These are phyloP conservation scores for Pseudotsuga menziesii DNA, from an alignment of 75 land plant genomes.

Conservation along the genomic window DNA sequence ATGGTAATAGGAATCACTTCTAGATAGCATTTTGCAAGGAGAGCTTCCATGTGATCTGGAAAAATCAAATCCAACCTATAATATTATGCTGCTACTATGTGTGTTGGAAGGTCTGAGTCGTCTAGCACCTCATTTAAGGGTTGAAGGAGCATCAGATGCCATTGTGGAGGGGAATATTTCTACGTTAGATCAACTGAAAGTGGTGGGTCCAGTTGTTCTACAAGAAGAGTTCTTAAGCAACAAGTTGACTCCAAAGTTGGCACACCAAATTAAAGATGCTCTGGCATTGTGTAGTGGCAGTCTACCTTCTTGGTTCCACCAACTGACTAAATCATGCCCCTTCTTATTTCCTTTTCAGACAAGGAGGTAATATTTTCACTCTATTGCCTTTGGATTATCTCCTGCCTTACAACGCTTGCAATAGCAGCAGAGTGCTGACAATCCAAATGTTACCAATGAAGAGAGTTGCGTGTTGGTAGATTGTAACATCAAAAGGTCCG, in stretches of 20 bases:
- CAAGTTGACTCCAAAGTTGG: slow-evolving; percentile 67
- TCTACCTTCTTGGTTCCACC: slow-evolving; percentile 42
- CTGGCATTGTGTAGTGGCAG: slow-evolving; percentile 52
- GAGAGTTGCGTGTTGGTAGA: neutral
- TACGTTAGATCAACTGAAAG: slow-evolving; percentile 36
- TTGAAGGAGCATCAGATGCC: slow-evolving; percentile 56
- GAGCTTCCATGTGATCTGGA: slow-evolving; percentile 67
- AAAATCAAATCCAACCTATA: slow-evolving; percentile 50
- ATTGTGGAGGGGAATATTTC: slow-evolving; percentile 19
- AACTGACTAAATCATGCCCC: slow-evolving; percentile 38
- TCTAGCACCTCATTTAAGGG: slow-evolving; percentile 36
- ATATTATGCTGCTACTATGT: slow-evolving; percentile 59
- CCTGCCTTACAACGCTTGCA: slow-evolving; percentile 34
- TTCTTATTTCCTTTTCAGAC: slow-evolving; percentile 73
- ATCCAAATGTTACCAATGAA: slow-evolving; percentile 27
- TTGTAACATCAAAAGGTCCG: slow-evolving; percentile 64
- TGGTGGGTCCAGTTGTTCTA: slow-evolving; percentile 31
- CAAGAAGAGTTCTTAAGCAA: slow-evolving; percentile 69
- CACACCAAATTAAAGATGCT: slow-evolving; percentile 49
- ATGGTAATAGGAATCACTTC: slow-evolving; percentile 16
- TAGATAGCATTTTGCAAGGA: slow-evolving; percentile 37
- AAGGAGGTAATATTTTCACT: slow-evolving; percentile 58
- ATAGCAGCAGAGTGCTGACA: slow-evolving; percentile 31
- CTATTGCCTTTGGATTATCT: slow-evolving; percentile 49
- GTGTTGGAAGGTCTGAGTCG: slow-evolving; percentile 72